Percentiles rank a stretch among this genome's conserved stretches.
Evolutionary conservation across 1,284 basidiomycete genomes (phyloP).

Genomic region (Farysia itapuensis): DNA sequence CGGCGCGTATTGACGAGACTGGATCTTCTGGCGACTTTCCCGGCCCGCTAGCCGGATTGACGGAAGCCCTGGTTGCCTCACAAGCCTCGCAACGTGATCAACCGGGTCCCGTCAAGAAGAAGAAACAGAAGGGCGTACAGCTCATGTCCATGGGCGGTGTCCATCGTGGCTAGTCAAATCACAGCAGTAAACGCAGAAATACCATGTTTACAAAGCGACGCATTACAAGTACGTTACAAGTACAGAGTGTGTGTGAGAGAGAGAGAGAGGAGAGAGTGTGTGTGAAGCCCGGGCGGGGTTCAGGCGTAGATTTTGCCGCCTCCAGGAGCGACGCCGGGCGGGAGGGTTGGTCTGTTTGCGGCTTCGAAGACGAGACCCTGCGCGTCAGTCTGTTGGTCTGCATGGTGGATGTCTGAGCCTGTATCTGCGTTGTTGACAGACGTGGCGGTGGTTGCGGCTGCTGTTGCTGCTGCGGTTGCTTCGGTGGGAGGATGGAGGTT

Average conservation of each 20-base stretch:
- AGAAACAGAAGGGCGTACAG: conserved; percentile 41
- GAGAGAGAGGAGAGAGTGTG: no score
- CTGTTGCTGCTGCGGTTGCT: not conserved
- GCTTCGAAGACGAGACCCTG: conserved; percentile 3
- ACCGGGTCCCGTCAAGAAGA: conserved; percentile 24
- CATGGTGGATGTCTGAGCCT: not conserved
- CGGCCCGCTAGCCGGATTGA: conserved; percentile 10
- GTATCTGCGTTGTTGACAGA: not conserved
- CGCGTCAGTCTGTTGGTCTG: not conserved
- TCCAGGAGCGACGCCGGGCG: conserved; percentile 32
- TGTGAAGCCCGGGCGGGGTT: not conserved
- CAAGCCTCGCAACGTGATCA: not conserved
- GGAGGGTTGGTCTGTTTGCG: not conserved
- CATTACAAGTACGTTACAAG: no score
- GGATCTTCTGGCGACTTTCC: not conserved
- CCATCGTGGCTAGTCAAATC: conserved; percentile 39
- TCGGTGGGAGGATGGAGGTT: conserved; percentile 5
- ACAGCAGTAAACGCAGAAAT: no score
- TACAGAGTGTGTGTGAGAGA: no score
- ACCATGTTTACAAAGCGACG: no score
- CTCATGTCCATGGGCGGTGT: conserved; percentile 40
- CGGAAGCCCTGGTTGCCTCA: conserved; percentile 15
- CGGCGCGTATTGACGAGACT: conserved; percentile 21
- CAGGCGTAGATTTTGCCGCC: conserved; percentile 27
- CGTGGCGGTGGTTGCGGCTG: not conserved